Evolutionary conservation across 768 basidiomycete genomes (phyloP).

Genomic region (Strobilomyces confusus): DNA sequence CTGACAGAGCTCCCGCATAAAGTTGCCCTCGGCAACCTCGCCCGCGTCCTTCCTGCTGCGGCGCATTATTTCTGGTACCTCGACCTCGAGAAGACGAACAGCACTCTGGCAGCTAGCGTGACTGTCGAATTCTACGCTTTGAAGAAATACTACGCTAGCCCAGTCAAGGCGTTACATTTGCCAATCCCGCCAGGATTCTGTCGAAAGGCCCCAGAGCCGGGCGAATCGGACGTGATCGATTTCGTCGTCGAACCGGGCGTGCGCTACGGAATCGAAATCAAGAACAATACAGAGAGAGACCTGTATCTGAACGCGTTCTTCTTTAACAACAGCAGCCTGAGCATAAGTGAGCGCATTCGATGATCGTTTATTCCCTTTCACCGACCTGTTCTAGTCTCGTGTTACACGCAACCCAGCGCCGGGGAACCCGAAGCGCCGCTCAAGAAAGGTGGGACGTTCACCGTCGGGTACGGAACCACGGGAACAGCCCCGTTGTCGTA

Average conservation of each 20-base stretch:
- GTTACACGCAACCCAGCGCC: slow-evolving; percentile 3
- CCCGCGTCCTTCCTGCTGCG: slow-evolving; percentile 7
- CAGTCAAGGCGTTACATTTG: no score
- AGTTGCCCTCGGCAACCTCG: not conserved
- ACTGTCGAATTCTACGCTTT: slow-evolving; percentile 12
- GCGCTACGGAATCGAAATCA: slow-evolving; percentile 34
- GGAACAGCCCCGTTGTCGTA: slow-evolving; percentile 33
- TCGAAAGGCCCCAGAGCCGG: not conserved
- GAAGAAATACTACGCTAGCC: not conserved
- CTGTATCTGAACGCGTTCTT: slow-evolving; percentile 41
- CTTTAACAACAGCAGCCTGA: slow-evolving; percentile 39
- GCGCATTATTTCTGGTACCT: slow-evolving; percentile 22
- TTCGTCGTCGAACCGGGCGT: slow-evolving; percentile 21
- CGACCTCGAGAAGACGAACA: slow-evolving; percentile 3
- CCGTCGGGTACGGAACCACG: slow-evolving; percentile 38
- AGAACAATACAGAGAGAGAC: slow-evolving; percentile 29
- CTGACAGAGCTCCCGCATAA: not conserved
- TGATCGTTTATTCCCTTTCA: not conserved
- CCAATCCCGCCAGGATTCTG: not conserved
- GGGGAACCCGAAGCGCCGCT: slow-evolving; percentile 8
- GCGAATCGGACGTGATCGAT: slow-evolving; percentile 10
- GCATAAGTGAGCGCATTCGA: slow-evolving; percentile 27
- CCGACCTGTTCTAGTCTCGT: slow-evolving; percentile 7
- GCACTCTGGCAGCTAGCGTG: not conserved
- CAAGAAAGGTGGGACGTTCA: slow-evolving; percentile 8